phyloP scores from a whole-genome alignment of 2,329 filamentous ascomycete genomes.

The Falciphora oryzae region DNA sequence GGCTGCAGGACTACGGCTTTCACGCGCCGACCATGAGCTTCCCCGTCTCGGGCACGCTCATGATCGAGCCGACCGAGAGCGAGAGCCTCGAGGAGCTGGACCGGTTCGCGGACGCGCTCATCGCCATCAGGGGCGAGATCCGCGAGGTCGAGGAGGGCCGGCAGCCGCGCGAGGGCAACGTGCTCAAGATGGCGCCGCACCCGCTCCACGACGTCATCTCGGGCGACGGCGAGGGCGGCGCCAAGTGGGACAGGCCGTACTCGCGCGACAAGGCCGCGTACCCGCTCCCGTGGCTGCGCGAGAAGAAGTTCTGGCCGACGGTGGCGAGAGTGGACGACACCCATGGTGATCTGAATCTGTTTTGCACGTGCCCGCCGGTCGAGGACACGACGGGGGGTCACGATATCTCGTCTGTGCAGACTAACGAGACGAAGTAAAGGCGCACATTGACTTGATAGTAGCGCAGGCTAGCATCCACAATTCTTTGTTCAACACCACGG shows the following conservation, averaged over 20 bases:
- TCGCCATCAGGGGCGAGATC: constrained; percentile 83
- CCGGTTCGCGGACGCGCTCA: constrained; percentile 84
- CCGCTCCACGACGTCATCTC: constrained; percentile 72
- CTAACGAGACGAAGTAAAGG: constrained; percentile 1
- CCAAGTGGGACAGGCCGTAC: constrained; percentile 78
- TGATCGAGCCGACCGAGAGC: constrained; percentile 96
- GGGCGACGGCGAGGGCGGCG: constrained; percentile 41
- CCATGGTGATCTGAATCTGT: constrained; percentile 86
- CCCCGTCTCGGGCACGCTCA: constrained; percentile 90
- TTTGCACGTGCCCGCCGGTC: constrained; percentile 89
- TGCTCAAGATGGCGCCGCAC: constrained; percentile 86
- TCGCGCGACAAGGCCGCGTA: constrained; percentile 79
- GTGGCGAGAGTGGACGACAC: constrained; percentile 84
- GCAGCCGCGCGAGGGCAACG: constrained; percentile 68
- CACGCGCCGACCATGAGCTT: constrained; percentile 96
- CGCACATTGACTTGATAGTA: background rate
- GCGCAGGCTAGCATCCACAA: too few relatives aligned
- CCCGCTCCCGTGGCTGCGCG: constrained; percentile 70
- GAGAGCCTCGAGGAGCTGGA: constrained; percentile 91
- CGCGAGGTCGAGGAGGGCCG: constrained; percentile 73
- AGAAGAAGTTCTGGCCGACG: constrained; percentile 98
- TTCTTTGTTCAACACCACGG: too few relatives aligned
- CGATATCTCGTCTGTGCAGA: background rate
- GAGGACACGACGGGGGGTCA: constrained; percentile 47
- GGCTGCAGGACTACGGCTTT: constrained; percentile 95